Base-by-base conservation (phyloP, 176 grass and related monocot species). In the Musa beccarii region DNA sequence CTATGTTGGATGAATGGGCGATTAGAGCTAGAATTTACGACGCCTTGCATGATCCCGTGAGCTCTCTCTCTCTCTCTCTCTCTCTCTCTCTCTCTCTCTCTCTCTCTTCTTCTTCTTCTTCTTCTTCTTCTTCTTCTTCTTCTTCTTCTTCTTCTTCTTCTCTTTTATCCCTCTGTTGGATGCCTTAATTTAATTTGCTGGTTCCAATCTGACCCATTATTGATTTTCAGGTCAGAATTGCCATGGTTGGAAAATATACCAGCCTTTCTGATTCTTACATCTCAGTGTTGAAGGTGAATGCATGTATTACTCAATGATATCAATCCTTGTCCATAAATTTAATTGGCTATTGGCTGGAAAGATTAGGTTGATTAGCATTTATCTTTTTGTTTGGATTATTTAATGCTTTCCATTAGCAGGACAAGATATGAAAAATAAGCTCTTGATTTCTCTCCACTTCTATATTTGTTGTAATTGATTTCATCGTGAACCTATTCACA, bases 211-310 rank as follows among this genome's bases (percentile, higher is more conserved):
- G 4, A 74, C 17, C 20, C 56, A 22, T 23, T 73, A 61, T 51
- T 63, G 73, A 22, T 16, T 73, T 66, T 43, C 66, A 87, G 85
- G 85, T 87, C 72, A 82, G 81, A 63, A 83, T 87, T 73, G 85
- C 85, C 16, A 87, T 87, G 72, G 81, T 87, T 55, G 81, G 81
- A 64, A 87, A 87, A 72, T 87, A 87, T 72, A 87, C 85, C 56
- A 81, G 71, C 76, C 76, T 83, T 64, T 73, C 85, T 52, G 85
- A 87, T 83, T 80, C 85, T 80, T 83, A 87, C 73, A 71, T 87
- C 11, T 87, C 85, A 54, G 85, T 87, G 22, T 72, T 83, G 52
- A 76, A 87, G 85, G 85, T 87, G 57, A 76, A 57, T 57, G 2
- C 34, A 19, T 17, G 15, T 21, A 34, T 24, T 23, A 52, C 12